Evolutionary conservation across 1,284 basidiomycete species (phyloP), one percentile per base, ranked within the genome.

Genomic region (Leccinum ponderosum): DNA sequence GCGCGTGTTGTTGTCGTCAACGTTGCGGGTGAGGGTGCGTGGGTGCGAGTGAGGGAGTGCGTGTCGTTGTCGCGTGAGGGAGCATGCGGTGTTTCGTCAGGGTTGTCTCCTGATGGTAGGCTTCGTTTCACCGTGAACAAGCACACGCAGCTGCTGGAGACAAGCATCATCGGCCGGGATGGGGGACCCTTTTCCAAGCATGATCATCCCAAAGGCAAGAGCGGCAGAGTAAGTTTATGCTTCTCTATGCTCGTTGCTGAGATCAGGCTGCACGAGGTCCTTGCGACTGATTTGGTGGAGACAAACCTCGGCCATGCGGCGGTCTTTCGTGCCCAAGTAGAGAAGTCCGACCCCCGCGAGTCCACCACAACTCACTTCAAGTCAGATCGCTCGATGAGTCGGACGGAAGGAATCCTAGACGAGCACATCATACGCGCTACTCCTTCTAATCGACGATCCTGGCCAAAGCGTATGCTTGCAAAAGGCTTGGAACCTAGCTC

Each of bases 151-250:
- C 15, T 87, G 83, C 25, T 84, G 80, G 15, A 95, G 76, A 61
- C 93, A 80, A 14, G 81, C 79, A 62, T 88, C 76, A 67, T 96
- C 94, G 1, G 92, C 91, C 2, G 90, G 90, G 55, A 88, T 85
- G 4, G 83, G 79, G 0, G 87, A 85, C 0, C 95, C 95, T 66
- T 89, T 90, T 6, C 94, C 95, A 5, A 99, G 84, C 90, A 98
- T 96, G 74, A 97, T 91, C 83, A 98, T 91, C 0, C 97, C 97
- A 70, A 97, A 97, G 0, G 93, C 89, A 50, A 98, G 83, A 4
- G 92, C 93, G 1, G 95, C 90, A 2, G 93, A 87, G 65, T 95
- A 89, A 0, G 95, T 92, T 73, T 98, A 99, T 0, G 95, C 90
- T 72, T 99, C 97, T 35, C 93, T 85, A 71, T 93, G 86, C 63